Evolutionary conservation across 495 filamentous ascomycete species (phyloP).

Genomic region (Aspergillus sclerotiicarbonarius): DNA sequence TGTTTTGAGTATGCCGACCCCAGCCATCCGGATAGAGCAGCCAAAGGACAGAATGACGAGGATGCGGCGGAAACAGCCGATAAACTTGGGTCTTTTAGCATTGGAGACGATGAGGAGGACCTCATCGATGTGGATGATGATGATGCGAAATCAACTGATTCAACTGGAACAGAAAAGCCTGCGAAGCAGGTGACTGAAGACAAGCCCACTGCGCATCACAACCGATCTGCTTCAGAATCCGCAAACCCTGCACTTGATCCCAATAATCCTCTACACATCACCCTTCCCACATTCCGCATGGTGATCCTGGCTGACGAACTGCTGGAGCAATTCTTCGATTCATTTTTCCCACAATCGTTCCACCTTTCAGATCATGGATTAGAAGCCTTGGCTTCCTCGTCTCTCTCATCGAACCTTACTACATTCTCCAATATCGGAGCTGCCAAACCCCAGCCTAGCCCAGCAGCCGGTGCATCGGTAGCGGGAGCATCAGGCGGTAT

Average conservation of each 20-base stretch:
- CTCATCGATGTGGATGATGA: slow-evolving; percentile 58
- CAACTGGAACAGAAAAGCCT: slow-evolving; percentile 18
- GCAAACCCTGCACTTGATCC: slow-evolving; percentile 92
- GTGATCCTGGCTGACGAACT: slow-evolving; percentile 94
- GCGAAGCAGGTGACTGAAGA: slow-evolving; percentile 9
- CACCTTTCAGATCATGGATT: slow-evolving; percentile 53
- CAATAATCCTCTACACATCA: slow-evolving; percentile 88
- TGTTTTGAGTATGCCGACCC: slow-evolving; percentile 99
- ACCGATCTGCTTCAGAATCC: slow-evolving; percentile 32
- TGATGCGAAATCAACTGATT: slow-evolving; percentile 27
- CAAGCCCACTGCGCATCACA: slow-evolving; percentile 14
- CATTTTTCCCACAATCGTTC: slow-evolving; percentile 70
- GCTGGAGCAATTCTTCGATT: slow-evolving; percentile 94
- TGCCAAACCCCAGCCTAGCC: slow-evolving; percentile 36
- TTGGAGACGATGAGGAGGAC: slow-evolving; percentile 73
- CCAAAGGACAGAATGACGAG: slow-evolving; percentile 18
- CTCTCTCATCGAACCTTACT: slow-evolving; percentile 70
- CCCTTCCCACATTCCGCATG: slow-evolving; percentile 97
- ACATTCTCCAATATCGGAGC: slow-evolving; percentile 71
- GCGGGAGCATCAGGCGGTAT: slow-evolving; percentile 51
- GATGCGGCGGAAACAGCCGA: slow-evolving; percentile 32
- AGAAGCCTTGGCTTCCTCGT: slow-evolving; percentile 52
- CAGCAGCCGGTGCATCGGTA: slow-evolving; percentile 37
- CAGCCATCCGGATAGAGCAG: slow-evolving; percentile 57
- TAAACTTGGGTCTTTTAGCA: slow-evolving; percentile 63